Base-by-base conservation (phyloP, 164 flowering plant genomes). In the Annona cherimola region DNA sequence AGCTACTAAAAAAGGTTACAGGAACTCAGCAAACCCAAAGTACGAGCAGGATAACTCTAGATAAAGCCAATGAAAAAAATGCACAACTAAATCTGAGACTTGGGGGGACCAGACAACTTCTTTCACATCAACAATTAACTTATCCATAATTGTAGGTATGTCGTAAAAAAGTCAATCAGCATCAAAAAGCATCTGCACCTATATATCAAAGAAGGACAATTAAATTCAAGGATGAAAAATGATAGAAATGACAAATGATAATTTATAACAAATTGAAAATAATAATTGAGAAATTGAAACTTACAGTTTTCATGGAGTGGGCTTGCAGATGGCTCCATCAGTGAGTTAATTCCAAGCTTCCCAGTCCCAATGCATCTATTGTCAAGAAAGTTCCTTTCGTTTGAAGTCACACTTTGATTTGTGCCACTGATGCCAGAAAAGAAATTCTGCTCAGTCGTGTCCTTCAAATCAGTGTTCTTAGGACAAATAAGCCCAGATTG, bases 331-430 rank as follows among this genome's bases (percentile, higher is more conserved):
- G 84, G 77, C 63, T 88, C 93, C 70, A 73, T 41, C 40, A 73
- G 67, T 68, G 85, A 73, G 73, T 80, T 81, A 54, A 69, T 54
- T 67, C 81, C 83, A 74, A 66, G 76, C 79, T 77, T 87, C 67
- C 80, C 82, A 61, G 83, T 70, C 61, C 77, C 79, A 72, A 66
- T 65, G 76, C 72, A 79, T 74, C 76, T 84, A 63, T 79, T 84
- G 70, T 89, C 92, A 54, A 79, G 81, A 42, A 71, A 12, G 62
- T 75, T 83, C 76, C 84, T 83, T 71, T 90, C 92, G 44, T 82
- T 68, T 67, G 73, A 73, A 76, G 79, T 61, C 66, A 45, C 65
- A 26, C 79, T 83, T 67, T 72, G 76, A 59, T 54, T 69, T 50
- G 78, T 78, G 72, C 82, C 77, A 72, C 74, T 83, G 69, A 72